phyloP scores from a whole-genome alignment of 805 yeast species.

The Isabelozyma heimii region DNA sequence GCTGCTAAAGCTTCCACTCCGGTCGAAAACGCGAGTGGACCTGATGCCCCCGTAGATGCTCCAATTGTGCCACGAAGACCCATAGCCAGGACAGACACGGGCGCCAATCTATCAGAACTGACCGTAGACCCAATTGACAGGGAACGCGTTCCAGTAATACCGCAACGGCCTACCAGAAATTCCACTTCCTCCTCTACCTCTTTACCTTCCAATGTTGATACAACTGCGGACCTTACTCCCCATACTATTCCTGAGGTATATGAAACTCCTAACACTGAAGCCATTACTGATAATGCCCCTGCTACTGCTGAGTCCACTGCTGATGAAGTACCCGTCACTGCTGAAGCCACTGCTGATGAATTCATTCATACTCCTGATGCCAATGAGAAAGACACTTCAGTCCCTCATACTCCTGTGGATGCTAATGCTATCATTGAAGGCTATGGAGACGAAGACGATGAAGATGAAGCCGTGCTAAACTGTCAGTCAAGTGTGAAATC shows the following conservation, averaged over 20 bases:
- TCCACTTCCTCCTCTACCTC: background rate
- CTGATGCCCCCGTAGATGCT: conserved; percentile 7
- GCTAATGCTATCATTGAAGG: background rate
- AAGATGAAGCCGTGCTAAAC: background rate
- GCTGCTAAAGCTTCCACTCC: conserved; percentile 4
- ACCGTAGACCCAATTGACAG: background rate
- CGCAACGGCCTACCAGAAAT: too few relatives aligned
- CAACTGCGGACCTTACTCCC: conserved; percentile 11
- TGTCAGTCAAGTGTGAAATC: background rate
- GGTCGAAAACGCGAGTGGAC: conserved; percentile 2
- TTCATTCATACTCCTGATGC: background rate
- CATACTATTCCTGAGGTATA: conserved; percentile 7
- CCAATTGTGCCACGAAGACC: conserved; percentile 12
- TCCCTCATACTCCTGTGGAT: background rate
- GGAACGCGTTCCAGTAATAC: background rate
- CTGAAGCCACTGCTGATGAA: background rate
- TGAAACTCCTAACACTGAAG: background rate
- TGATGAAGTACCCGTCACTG: background rate
- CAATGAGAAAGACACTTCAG: background rate
- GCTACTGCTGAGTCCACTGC: background rate
- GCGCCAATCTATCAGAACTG: background rate
- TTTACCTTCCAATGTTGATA: conserved; percentile 9
- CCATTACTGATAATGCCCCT: background rate
- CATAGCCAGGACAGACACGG: background rate
- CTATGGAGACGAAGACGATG: background rate